These are phyloP conservation scores for Macrocystidia cucumis DNA, from an alignment of 1,284 basidiomycete genomes.

Conservation along the genomic window DNA sequence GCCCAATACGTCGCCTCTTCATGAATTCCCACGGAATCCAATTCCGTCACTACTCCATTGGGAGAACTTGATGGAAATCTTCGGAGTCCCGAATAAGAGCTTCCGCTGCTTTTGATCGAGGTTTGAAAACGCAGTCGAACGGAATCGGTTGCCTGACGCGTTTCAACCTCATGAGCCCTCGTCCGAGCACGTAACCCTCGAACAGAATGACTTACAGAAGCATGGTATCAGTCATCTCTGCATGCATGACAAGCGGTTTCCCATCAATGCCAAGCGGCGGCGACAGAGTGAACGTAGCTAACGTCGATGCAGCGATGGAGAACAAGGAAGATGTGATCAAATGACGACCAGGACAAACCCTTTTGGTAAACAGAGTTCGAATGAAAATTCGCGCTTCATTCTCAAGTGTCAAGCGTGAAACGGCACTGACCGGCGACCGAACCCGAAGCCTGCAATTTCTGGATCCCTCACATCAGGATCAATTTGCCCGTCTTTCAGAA, in stretches of 20 bases:
- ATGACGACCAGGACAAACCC: conserved; percentile 35
- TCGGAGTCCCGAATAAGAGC: background rate
- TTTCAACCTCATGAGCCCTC: too few relatives aligned
- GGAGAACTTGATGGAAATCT: too few relatives aligned
- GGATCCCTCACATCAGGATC: conserved; percentile 11
- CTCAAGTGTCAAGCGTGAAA: too few relatives aligned
- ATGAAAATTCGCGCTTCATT: too few relatives aligned
- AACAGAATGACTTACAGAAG: too few relatives aligned
- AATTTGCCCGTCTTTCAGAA: conserved; percentile 14
- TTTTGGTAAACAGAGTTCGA: too few relatives aligned
- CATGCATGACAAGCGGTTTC: conserved; percentile 16
- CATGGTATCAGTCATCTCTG: conserved; percentile 21
- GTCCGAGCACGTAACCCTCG: too few relatives aligned
- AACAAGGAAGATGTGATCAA: conserved; percentile 32
- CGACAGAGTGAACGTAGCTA: conserved; percentile 27
- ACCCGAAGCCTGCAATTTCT: conserved; percentile 12
- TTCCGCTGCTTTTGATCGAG: background rate
- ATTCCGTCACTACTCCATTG: too few relatives aligned
- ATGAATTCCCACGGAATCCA: too few relatives aligned
- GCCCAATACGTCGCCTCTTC: too few relatives aligned
- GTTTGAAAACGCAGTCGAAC: background rate
- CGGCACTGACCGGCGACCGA: conserved; percentile 13
- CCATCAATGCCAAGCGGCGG: conserved; percentile 25
- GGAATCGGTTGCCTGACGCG: background rate
- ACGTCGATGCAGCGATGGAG: conserved; percentile 28